Base-by-base conservation (phyloP, 2,329 filamentous ascomycete species). In the Colletotrichum shisoi region DNA sequence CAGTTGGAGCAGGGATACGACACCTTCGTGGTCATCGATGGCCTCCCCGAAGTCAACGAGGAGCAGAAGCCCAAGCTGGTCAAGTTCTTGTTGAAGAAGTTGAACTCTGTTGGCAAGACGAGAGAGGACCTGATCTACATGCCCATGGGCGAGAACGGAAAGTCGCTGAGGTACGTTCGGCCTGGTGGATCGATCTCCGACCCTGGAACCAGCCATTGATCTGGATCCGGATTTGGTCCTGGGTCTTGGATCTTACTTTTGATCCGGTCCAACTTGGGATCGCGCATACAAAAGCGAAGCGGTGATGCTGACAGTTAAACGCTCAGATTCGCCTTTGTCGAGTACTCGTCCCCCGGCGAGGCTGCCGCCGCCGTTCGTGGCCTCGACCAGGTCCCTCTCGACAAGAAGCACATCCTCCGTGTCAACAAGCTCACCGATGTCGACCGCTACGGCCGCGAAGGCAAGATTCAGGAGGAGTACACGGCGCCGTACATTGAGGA, bases 391-490 rank as follows among this genome's bases (percentile, higher is more conserved):
- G 89, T 91, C 6, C 87, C 94, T 51, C 91, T 99, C 75, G 95
- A 99, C 83, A 98, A 96, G 87, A 97, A 90, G 83, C 94, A 99
- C 85, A 97, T 88, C 59, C 88, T 99, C 73, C 87, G 90, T 71
- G 94, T 99, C 74, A 99, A 99, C 88, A 99, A 99, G 82, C 86
- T 99, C 74, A 97, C 94, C 74, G 95, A 99, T 77, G 94, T 99
- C 75, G 95, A 99, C 78, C 91, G 95, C 72, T 99, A 92, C 79
- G 95, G 95, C 70, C 89, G 93, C 70, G 95, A 98, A 82, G 95
- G 95, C 72, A 89, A 93, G 72, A 87, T 99, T 74, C 91, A 97
- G 72, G 95, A 99, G 75, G 89, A 94, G 73, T 99, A 97, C 81
- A 86, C 87, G 67, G 83, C 90, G 57, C 95, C 95, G 60, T 82